These are phyloP conservation scores for Mycena latifolia DNA, from an alignment of 768 basidiomycete species.

Conservation along the genomic window DNA sequence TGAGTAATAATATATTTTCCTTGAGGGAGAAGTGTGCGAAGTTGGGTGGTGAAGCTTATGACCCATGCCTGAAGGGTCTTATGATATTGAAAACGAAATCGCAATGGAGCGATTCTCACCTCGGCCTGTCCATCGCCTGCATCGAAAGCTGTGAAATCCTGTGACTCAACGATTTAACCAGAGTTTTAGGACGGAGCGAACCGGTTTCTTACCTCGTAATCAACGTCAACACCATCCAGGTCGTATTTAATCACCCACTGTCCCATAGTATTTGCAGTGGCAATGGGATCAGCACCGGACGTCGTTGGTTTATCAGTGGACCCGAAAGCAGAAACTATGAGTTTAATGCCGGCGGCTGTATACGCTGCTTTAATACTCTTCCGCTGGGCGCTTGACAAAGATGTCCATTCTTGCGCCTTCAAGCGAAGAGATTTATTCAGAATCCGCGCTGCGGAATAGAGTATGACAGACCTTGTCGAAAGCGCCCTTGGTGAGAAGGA, in stretches of 20 bases:
- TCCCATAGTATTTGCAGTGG: not conserved
- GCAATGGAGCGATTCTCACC: constrained; percentile 1
- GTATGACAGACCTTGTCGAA: constrained; percentile 59
- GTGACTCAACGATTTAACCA: constrained; percentile 1
- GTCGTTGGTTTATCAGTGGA: constrained; percentile 70
- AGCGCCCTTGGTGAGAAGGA: constrained; percentile 66
- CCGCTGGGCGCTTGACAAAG: constrained; percentile 58
- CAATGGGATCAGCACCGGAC: constrained; percentile 46
- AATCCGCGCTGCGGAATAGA: too few relatives aligned
- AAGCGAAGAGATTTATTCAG: not conserved
- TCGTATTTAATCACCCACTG: not conserved
- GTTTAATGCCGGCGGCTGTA: constrained; percentile 67
- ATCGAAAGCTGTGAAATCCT: constrained; percentile 70
- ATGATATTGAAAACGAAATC: too few relatives aligned
- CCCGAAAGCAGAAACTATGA: constrained; percentile 77
- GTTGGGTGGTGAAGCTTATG: constrained; percentile 63
- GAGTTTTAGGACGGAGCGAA: not conserved
- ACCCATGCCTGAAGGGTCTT: too few relatives aligned
- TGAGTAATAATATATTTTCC: constrained; percentile 65
- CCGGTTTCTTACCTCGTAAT: constrained; percentile 46
- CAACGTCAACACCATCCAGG: constrained; percentile 2
- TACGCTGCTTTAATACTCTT: constrained; percentile 63
- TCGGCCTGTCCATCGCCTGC: constrained; percentile 1
- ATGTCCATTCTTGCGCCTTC: constrained; percentile 66
- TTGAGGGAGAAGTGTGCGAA: constrained; percentile 60